A percentile compares a stretch with the other conserved stretches of the same genome.
Evolutionary conservation across 179 eudicot genomes (phyloP).

Genomic region (Spinacia oleracea): DNA sequence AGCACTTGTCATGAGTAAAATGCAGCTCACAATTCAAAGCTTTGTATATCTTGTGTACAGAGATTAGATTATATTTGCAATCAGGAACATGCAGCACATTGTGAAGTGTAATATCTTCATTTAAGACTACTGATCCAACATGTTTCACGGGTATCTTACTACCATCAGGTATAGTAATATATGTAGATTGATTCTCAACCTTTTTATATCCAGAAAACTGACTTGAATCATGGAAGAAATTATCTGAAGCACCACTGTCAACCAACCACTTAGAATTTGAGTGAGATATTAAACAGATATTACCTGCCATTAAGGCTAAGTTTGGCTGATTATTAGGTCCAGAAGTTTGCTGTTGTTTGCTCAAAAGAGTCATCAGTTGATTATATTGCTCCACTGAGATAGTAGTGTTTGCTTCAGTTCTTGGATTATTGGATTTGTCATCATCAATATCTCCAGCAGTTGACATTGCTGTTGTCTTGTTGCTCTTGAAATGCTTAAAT

Average conservation of each 20-base stretch:
- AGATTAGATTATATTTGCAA: too few species aligned
- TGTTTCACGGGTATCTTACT: background rate
- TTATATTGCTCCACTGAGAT: background rate
- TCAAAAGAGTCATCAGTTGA: background rate
- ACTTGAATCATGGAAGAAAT: background rate
- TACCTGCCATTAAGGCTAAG: too few species aligned
- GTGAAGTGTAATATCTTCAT: too few species aligned
- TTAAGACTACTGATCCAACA: background rate
- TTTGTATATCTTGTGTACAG: too few species aligned
- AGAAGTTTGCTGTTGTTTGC: background rate
- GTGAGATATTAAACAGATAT: background rate
- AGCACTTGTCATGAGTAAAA: too few species aligned
- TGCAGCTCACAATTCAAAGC: too few species aligned
- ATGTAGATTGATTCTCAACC: background rate
- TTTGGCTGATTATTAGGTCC: too few species aligned
- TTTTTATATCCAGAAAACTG: background rate
- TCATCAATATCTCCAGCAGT: too few species aligned
- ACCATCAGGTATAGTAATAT: background rate
- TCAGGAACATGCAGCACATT: too few species aligned
- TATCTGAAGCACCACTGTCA: background rate
- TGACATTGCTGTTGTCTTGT: background rate
- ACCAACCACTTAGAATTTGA: background rate
- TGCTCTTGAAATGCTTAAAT: background rate
- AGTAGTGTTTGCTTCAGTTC: fast-evolving
- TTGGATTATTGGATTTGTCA: too few species aligned